A percentile compares a stretch with the other conserved stretches of the same genome.
phyloP scores from a whole-genome alignment of 1,284 basidiomycete genomes.

The Mrakiaceae sp. region DNA sequence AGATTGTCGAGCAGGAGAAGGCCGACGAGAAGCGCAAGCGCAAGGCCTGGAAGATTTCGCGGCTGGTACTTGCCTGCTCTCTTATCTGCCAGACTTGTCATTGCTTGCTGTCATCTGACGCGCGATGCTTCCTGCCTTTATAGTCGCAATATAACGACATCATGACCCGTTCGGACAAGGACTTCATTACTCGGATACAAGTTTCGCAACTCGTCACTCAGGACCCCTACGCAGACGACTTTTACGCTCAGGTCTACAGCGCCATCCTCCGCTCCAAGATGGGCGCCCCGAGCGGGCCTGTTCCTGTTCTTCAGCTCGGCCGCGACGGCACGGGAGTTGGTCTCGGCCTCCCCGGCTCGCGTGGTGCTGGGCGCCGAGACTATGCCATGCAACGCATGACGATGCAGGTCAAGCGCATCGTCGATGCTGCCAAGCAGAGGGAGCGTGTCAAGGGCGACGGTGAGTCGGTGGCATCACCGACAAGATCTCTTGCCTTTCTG shows the following conservation, averaged over 20 bases:
- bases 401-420: conserved; percentile 91
- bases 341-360: conserved; percentile 54
- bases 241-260: conserved; percentile 93
- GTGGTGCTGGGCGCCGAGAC: conserved; percentile 56
- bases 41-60: conserved; percentile 70
- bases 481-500: neutral
- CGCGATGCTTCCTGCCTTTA: neutral
- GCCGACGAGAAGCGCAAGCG: conserved; percentile 69
- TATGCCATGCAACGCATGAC: conserved; percentile 97
- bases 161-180: conserved; percentile 98
- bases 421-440: conserved; percentile 76
- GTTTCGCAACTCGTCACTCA: conserved; percentile 92
- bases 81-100: neutral
- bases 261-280: conserved; percentile 65
- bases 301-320: conserved; percentile 67
- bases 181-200: conserved; percentile 98
- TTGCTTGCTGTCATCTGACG: neutral
- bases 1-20: conserved; percentile 73
- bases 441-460: conserved; percentile 59
- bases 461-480: neutral
- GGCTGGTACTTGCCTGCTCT: conserved; percentile 49
- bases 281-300: conserved; percentile 41
- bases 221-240: conserved; percentile 96
- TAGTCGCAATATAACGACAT: conserved; percentile 93
- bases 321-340: conserved; percentile 63